These are phyloP conservation scores for Hansenula sp. DNA, from an alignment of 1,139 yeast genomes.

Conservation along the genomic window DNA sequence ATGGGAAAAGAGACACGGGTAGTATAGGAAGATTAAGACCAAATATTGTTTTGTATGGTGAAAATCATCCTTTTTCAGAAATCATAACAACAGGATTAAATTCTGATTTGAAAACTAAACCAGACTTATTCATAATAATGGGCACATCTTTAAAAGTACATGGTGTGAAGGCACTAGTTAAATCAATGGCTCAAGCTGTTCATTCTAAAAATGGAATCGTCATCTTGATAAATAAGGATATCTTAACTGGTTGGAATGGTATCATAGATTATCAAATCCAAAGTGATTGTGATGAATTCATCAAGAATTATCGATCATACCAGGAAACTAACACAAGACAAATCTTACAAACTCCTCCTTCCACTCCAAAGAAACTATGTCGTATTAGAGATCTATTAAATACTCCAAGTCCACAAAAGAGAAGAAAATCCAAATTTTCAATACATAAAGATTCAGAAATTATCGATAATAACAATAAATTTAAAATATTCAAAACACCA, in stretches of 20 bases:
- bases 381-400: slow-evolving; percentile 15
- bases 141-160: slow-evolving; percentile 88
- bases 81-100: slow-evolving; percentile 70
- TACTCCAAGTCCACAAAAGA: slow-evolving; percentile 14
- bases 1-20: slow-evolving; percentile 74
- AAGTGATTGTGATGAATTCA: slow-evolving; percentile 82
- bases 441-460: slow-evolving; percentile 3
- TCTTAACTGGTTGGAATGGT: slow-evolving; percentile 50
- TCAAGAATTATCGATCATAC: slow-evolving; percentile 27
- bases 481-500: slow-evolving; percentile 3
- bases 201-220: slow-evolving; percentile 61
- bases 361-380: slow-evolving; percentile 29
- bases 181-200: slow-evolving; percentile 61
- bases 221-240: slow-evolving; percentile 49
- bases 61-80: slow-evolving; percentile 83
- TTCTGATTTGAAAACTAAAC: slow-evolving; percentile 58
- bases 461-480: slow-evolving; percentile 1
- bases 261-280: slow-evolving; percentile 55
- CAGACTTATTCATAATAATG: slow-evolving; percentile 76
- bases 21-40: slow-evolving; percentile 78
- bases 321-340: slow-evolving; percentile 5
- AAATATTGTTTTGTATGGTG: slow-evolving; percentile 80
- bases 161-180: slow-evolving; percentile 75
- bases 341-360: slow-evolving; percentile 27
- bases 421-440: slow-evolving; percentile 3